phyloP scores from a whole-genome alignment of 805 yeast species.

The Yamadazyma ubonensis region DNA sequence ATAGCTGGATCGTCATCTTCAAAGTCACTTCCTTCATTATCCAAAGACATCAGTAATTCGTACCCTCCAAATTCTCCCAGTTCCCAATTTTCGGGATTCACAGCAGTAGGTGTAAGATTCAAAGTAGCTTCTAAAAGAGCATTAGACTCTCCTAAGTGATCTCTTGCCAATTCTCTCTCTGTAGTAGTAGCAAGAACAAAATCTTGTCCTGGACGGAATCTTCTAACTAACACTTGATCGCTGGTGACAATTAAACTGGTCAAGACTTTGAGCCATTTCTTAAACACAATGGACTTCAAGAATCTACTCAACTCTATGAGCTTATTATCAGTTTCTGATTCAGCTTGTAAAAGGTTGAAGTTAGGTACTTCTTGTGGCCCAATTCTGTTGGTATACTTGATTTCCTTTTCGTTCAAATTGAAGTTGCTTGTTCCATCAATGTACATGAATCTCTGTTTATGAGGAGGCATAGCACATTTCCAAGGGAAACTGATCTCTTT shows the following conservation, averaged over 20 bases:
- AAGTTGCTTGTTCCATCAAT: slow-evolving; percentile 59
- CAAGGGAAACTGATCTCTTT: slow-evolving; percentile 68
- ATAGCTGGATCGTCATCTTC: slow-evolving; percentile 82
- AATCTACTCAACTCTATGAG: slow-evolving; percentile 57
- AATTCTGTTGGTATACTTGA: slow-evolving; percentile 27
- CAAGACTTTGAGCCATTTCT: slow-evolving; percentile 63
- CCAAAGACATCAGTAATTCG: slow-evolving; percentile 79
- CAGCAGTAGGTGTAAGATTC: slow-evolving; percentile 68
- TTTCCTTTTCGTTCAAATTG: slow-evolving; percentile 32
- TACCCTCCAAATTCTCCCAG: slow-evolving; percentile 93
- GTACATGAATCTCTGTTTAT: slow-evolving; percentile 83
- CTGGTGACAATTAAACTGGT: slow-evolving; percentile 63
- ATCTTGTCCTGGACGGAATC: slow-evolving; percentile 95
- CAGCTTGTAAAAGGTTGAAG: slow-evolving; percentile 37
- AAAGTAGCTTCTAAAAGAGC: slow-evolving; percentile 75
- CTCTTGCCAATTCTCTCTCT: slow-evolving; percentile 36
- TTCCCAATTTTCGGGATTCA: slow-evolving; percentile 68
- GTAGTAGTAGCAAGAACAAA: slow-evolving; percentile 83
- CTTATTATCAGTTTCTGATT: slow-evolving; percentile 30
- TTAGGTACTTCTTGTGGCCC: slow-evolving; percentile 57
- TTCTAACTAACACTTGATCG: slow-evolving; percentile 69
- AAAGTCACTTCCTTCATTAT: slow-evolving; percentile 42
- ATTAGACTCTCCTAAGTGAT: slow-evolving; percentile 36
- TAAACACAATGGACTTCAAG: slow-evolving; percentile 59
- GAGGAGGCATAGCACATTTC: slow-evolving; percentile 92